Percentiles rank a stretch among this genome's conserved stretches.
These are phyloP conservation scores for Penicillium sp. DNA, from an alignment of 2,329 filamentous ascomycete genomes.

Conservation along the genomic window DNA sequence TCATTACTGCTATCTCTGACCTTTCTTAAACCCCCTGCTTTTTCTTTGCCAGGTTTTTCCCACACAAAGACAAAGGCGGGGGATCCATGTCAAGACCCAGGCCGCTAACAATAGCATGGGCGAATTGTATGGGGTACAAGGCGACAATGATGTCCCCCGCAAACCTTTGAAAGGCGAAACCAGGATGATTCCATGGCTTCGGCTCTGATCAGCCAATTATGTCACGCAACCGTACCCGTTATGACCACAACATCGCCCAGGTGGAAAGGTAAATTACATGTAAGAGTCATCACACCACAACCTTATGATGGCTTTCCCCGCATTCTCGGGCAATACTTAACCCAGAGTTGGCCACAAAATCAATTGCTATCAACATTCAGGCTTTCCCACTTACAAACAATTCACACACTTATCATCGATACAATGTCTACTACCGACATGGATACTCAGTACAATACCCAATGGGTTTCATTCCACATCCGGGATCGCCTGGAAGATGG, in stretches of 20 bases:
- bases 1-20: neutral
- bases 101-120: neutral
- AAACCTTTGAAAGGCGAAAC: conserved; percentile 1
- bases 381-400: neutral
- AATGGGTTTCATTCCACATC: conserved; percentile 32
- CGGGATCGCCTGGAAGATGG: conserved; percentile 28
- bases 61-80: neutral
- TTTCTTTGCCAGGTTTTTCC: neutral
- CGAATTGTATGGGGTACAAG: neutral
- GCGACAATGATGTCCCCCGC: conserved; percentile 2
- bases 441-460: conserved; percentile 25
- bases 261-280: conserved; percentile 9
- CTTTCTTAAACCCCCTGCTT: neutral
- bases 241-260: conserved; percentile 12
- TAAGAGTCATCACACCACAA: conserved; percentile 16
- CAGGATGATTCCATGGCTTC: conserved; percentile 5
- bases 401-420: neutral
- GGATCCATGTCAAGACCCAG: neutral
- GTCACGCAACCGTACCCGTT: conserved; percentile 5
- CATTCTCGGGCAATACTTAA: conserved; percentile 10
- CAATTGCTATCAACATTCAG: neutral
- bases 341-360: neutral
- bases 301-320: conserved; percentile 7
- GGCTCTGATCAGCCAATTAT: conserved; percentile 5
- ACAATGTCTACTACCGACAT: conserved; percentile 1